phyloP scores from a whole-genome alignment of 2,329 filamentous ascomycete genomes.

The Pyrenophora seminiperda region DNA sequence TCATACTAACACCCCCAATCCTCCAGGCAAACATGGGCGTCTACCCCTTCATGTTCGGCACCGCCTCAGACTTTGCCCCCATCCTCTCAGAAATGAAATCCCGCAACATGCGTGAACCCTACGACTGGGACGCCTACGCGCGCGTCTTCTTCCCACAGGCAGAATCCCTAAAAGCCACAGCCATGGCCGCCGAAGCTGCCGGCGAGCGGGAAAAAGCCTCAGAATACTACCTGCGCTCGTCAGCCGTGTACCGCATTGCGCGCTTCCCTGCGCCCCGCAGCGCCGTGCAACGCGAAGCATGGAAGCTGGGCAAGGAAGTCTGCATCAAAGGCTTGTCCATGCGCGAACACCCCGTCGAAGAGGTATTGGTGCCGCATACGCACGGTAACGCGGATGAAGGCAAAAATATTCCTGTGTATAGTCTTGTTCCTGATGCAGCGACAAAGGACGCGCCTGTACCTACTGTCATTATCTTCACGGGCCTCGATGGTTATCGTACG shows the following conservation, averaged over 20 bases:
- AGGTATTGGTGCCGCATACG: slow-evolving; percentile 66
- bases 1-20: neutral
- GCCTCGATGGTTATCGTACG: slow-evolving; percentile 64
- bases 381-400: slow-evolving; percentile 59
- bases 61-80: slow-evolving; percentile 70
- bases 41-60: slow-evolving; percentile 76
- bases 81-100: slow-evolving; percentile 68
- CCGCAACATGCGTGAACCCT: slow-evolving; percentile 68
- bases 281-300: slow-evolving; percentile 63
- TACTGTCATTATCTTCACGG: slow-evolving; percentile 62
- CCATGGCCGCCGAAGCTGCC: slow-evolving; percentile 56
- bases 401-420: slow-evolving; percentile 65
- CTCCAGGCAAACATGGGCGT: slow-evolving; percentile 59
- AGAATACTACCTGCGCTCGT: slow-evolving; percentile 62
- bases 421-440: slow-evolving; percentile 62
- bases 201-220: slow-evolving; percentile 61
- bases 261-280: slow-evolving; percentile 66
- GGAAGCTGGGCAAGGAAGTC: slow-evolving; percentile 67
- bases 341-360: slow-evolving; percentile 61
- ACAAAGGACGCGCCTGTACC: slow-evolving; percentile 54
- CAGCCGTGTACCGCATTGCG: slow-evolving; percentile 72
- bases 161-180: slow-evolving; percentile 60
- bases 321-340: slow-evolving; percentile 61
- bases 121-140: slow-evolving; percentile 67
- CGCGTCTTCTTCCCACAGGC: slow-evolving; percentile 65